Base-by-base conservation (phyloP, 225 moss, liverwort and hornwort species). In the Thuidium tamariscinum region DNA sequence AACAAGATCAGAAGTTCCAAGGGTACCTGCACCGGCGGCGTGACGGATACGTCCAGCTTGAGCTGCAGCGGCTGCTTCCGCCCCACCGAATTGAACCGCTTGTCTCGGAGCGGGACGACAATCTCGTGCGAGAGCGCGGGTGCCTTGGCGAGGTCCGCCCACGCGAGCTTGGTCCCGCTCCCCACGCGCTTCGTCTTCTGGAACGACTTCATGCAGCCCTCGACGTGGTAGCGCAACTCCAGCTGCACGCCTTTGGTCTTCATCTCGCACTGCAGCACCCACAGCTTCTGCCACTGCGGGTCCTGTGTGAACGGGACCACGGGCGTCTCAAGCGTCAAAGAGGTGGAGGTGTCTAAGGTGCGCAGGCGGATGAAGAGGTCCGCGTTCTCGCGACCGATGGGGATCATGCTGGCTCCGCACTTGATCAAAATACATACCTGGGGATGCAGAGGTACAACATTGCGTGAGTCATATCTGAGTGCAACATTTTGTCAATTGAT, bases 231-330 rank as follows among this genome's bases (percentile, higher is more conserved):
- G 66, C 96, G 93, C 57, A 97, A 89, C 90, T 97, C 96, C 41
- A 97, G 88, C 85, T 85, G 79, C 48, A 97, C 55, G 60, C 95
- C 96, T 85, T 88, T 93, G 21, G 94, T 97, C 86, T 89, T 91
- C 77, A 88, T 85, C 88, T 97, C 96, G 72, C 95, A 97, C 73
- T 97, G 95, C 57, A 97, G 88, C 48, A 93, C 81, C 96, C 95
- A 97, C 30, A 95, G 88, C 54, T 93, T 97, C 88, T 97, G 95
- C 96, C 96, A 97, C 42, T 91, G 91, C 37, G 87, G 82, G 49
- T 93, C 89, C 74, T 89, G 73, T 11, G 79, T 90, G 74, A 77
- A 88, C 37, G 88, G 83, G n/a, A 79, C 81, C 69, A 93, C 85
- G 4, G 95, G 89, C 32, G 83, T 88, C 27, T 97, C 95, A 79